Evolutionary conservation across 2,329 filamentous ascomycete genomes (phyloP).

Genomic region (Ascocoryne sarcoides): DNA sequence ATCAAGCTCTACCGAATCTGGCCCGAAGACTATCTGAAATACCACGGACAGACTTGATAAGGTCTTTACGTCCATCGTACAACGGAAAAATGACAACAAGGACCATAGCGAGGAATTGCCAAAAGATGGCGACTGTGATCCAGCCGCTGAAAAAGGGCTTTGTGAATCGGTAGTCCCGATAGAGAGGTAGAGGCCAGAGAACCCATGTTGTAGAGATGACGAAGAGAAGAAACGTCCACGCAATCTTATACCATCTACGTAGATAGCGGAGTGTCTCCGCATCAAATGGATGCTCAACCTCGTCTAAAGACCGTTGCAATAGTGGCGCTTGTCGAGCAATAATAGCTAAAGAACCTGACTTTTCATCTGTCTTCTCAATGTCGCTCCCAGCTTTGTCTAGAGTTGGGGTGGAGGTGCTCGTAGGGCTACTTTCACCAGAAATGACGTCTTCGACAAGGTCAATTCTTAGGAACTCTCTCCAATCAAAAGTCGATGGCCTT

Average conservation of each 20-base stretch:
- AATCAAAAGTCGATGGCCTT: slow-evolving; percentile 37
- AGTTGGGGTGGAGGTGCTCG: slow-evolving; percentile 16
- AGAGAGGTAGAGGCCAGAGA: slow-evolving; percentile 41
- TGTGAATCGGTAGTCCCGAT: slow-evolving; percentile 40
- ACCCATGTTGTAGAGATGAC: slow-evolving; percentile 39
- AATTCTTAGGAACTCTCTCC: slow-evolving; percentile 35
- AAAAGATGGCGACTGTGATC: slow-evolving; percentile 42
- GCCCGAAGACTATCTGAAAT: too few relatives aligned
- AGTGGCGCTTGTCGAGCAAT: too few relatives aligned
- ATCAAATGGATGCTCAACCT: slow-evolving; percentile 37
- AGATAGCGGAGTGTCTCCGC: slow-evolving; percentile 29
- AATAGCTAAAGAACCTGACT: too few relatives aligned
- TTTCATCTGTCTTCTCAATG: too few relatives aligned
- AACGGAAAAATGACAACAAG: slow-evolving; percentile 39
- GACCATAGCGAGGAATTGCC: slow-evolving; percentile 40
- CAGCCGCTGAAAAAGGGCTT: slow-evolving; percentile 41
- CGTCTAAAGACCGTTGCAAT: too few relatives aligned
- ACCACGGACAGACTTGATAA: too few relatives aligned
- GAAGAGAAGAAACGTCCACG: slow-evolving; percentile 33
- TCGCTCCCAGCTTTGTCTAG: too few relatives aligned
- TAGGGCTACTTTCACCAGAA: background rate
- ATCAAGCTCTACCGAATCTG: too few relatives aligned
- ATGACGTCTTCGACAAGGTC: slow-evolving; percentile 34
- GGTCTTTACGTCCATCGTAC: slow-evolving; percentile 40
- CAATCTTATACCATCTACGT: slow-evolving; percentile 32